These are phyloP conservation scores for Mytilinidion resinicola DNA, from an alignment of 495 filamentous ascomycete genomes.

Conservation along the genomic window DNA sequence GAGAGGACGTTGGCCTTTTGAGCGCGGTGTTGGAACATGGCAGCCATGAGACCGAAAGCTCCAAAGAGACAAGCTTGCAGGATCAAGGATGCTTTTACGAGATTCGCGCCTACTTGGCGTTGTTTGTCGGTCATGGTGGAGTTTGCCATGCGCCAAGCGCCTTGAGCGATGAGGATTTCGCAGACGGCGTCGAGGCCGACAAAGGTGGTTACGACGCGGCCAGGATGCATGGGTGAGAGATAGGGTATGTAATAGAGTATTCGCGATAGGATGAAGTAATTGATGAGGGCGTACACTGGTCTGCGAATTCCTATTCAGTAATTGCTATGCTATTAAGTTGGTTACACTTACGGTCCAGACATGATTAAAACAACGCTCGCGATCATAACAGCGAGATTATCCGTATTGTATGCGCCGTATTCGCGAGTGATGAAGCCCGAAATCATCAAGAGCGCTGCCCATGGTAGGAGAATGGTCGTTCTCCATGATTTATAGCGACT, in stretches of 20 bases:
- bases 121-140: constrained; percentile 35
- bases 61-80: constrained; percentile 60
- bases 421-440: constrained; percentile 25
- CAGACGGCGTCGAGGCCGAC: constrained; percentile 55
- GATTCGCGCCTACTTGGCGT: constrained; percentile 48
- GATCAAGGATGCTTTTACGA: constrained; percentile 61
- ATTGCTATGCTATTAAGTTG: not conserved
- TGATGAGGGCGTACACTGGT: constrained; percentile 64
- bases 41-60: constrained; percentile 54
- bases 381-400: constrained; percentile 23
- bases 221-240: constrained; percentile 69
- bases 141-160: constrained; percentile 57
- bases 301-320: constrained; percentile 31
- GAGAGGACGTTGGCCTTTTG: constrained; percentile 46
- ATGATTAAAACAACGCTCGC: constrained; percentile 29
- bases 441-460: constrained; percentile 27
- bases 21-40: constrained; percentile 55
- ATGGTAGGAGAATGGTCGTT: constrained; percentile 27
- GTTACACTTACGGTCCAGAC: constrained; percentile 24
- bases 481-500: constrained; percentile 32
- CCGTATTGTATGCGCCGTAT: constrained; percentile 23
- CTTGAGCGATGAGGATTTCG: constrained; percentile 62
- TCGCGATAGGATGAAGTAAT: constrained; percentile 71
- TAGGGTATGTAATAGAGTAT: constrained; percentile 75
- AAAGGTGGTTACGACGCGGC: constrained; percentile 71